Base-by-base conservation (phyloP, 1,284 basidiomycete genomes). In the Abortiporus biennis region DNA sequence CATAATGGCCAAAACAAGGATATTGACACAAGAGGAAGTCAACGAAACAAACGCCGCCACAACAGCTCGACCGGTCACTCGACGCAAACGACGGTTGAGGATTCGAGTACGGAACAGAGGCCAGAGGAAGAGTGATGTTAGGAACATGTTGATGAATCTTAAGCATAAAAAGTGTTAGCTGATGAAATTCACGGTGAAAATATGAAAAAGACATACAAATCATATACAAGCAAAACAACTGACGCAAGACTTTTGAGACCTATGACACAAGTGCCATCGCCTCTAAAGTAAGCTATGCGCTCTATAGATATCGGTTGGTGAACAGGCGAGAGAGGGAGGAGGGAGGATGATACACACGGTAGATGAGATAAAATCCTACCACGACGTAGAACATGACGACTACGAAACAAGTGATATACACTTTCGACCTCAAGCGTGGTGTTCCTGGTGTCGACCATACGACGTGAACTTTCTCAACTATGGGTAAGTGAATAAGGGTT, bases 21-120 rank as follows among this genome's bases (percentile, higher is more conserved):
- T 72, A 51, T 79, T 80, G 38, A 69, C 47, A 39, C 52, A 51
- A 4, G 55, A 61, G 6, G 70, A 71, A 3, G 62, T 61, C 2
- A 78, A 62, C 0, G 72, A 70, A 12, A 69, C 63, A 17, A 58
- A 49, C 0, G 74, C 63, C 1, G 74, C 74, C 41, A 70, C 70
- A 40, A 69, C 54, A 0, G 70, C 74, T 12, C 70, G 60, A 2
- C 55, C 44, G 1, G 71, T 69, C 29, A 73, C 54, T 16, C 54
- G 48, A 15, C 64, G 60, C 16, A 73, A 53, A 1, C 56, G 57
- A 0, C 58, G 48, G 39, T 61, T 67, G 25, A 58, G 55, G 44
- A 66, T 57, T 15, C 58, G 53, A 3, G 60, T 57, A 15, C 63
- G 58, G 23, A 65, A 49, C 3, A 78, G 56, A 0, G 75, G 74